phyloP scores from a whole-genome alignment of 2,329 filamentous ascomycete species.

The Paraphoma chrysanthemicola region DNA sequence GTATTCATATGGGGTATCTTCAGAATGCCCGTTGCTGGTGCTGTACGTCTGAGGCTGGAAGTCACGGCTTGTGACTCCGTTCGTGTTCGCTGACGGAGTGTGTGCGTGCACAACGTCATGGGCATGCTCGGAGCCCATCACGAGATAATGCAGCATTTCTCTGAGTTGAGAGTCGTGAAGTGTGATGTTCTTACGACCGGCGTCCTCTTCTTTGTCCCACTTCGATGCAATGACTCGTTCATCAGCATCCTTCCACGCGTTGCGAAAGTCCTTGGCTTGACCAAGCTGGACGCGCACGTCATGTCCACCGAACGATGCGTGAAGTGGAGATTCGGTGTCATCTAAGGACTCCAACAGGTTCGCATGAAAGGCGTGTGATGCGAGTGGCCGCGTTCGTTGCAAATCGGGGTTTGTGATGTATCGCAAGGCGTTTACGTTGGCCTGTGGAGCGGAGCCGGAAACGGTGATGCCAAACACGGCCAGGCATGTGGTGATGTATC shows the following conservation, averaged over 20 bases:
- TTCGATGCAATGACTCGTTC: conserved; percentile 38
- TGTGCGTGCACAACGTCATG: conserved; percentile 51
- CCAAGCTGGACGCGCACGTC: conserved; percentile 65
- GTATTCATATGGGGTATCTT: conserved; percentile 38
- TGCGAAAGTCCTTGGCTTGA: conserved; percentile 73
- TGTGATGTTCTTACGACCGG: conserved; percentile 41
- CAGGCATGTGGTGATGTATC: conserved; percentile 72
- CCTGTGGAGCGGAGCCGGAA: conserved; percentile 21
- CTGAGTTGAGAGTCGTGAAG: conserved; percentile 69
- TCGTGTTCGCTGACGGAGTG: conserved; percentile 6
- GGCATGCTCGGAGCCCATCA: conserved; percentile 66
- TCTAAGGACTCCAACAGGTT: conserved; percentile 71
- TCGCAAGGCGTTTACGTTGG: conserved; percentile 40
- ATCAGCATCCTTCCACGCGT: conserved; percentile 74
- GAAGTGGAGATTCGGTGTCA: conserved; percentile 63
- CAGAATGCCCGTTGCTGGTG: conserved; percentile 17
- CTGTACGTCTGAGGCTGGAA: conserved; percentile 23
- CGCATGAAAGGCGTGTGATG: conserved; percentile 68
- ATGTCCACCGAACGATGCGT: conserved; percentile 61
- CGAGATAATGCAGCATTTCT: conserved; percentile 64
- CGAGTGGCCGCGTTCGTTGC: conserved; percentile 24
- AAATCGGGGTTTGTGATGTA: conserved; percentile 39
- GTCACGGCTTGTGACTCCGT: conserved; percentile 23
- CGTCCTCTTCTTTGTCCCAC: conserved; percentile 24
- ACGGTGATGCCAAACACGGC: conserved; percentile 67